These are phyloP conservation scores for Purpureocillium takamizusanense DNA, from an alignment of 2,329 filamentous ascomycete species.

Conservation along the genomic window DNA sequence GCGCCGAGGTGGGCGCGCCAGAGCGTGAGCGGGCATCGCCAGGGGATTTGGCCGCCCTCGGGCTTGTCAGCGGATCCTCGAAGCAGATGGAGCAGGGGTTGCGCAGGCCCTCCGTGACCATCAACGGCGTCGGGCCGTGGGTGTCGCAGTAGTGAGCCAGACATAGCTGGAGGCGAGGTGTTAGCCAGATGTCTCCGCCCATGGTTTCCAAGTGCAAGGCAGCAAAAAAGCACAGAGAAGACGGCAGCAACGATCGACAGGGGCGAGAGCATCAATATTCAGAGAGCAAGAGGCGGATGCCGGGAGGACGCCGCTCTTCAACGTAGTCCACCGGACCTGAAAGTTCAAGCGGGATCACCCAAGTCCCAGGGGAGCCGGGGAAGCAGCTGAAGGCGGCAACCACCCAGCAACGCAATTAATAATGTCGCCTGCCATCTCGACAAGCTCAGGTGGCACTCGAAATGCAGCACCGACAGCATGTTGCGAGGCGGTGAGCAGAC, in stretches of 20 bases:
- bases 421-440: not conserved
- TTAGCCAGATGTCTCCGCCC: conserved; percentile 21
- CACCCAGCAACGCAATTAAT: not conserved
- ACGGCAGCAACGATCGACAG: not conserved
- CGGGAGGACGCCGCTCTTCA: not conserved
- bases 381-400: not conserved
- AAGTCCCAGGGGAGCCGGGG: not conserved
- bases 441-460: not conserved
- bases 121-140: conserved; percentile 59
- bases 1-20: conserved; percentile 24
- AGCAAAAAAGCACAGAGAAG: not conserved
- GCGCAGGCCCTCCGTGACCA: conserved; percentile 60
- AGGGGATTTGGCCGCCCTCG: conserved; percentile 8
- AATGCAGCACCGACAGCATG: not conserved
- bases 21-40: conserved; percentile 29
- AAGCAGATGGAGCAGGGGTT: conserved; percentile 52
- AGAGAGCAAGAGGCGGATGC: not conserved
- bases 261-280: too few relatives aligned
- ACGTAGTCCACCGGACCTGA: too few relatives aligned
- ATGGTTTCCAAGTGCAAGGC: conserved; percentile 11
- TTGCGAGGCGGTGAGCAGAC: not conserved
- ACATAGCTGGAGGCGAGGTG: conserved; percentile 46
- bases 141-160: conserved; percentile 64
- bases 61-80: conserved; percentile 23
- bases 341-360: not conserved